Evolutionary conservation across 176 grass and related monocot genomes (phyloP).

Genomic region (Triticum dicoccoides): DNA sequence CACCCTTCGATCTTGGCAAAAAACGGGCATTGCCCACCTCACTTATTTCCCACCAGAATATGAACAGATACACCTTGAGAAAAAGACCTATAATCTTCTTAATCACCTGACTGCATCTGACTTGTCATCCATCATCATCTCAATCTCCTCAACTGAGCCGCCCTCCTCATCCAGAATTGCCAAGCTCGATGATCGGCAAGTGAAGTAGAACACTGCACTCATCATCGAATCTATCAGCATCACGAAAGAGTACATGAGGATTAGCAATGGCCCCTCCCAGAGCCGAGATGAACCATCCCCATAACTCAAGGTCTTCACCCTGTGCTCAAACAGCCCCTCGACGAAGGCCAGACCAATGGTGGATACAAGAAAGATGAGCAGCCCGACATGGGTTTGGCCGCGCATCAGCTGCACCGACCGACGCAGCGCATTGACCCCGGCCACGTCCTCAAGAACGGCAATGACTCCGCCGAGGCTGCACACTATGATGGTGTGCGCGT

Average conservation of each 20-base stretch:
- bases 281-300: conserved; percentile 81
- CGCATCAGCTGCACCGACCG: conserved; percentile 68
- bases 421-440: conserved; percentile 49
- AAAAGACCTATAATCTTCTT: conserved; percentile 21
- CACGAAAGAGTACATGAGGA: conserved; percentile 92
- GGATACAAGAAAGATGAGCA: conserved; percentile 86
- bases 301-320: conserved; percentile 94
- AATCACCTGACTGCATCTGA: conserved; percentile 41
- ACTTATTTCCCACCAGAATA: conserved; percentile 44
- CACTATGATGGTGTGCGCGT: conserved; percentile 74
- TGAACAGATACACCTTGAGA: conserved; percentile 40
- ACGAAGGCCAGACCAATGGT: conserved; percentile 78
- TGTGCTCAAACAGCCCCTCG: conserved; percentile 90
- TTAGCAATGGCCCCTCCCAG: conserved; percentile 89
- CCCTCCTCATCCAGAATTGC: conserved; percentile 41
- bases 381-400: conserved; percentile 80
- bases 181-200: conserved; percentile 64
- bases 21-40: neutral
- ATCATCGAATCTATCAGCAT: conserved; percentile 90
- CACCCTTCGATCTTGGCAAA: neutral
- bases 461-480: conserved; percentile 88
- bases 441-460: conserved; percentile 76
- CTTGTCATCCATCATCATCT: conserved; percentile 37
- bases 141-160: conserved; percentile 35
- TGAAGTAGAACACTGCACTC: conserved; percentile 93